Conservation (phyloP, 768 basidiomycete species). For the Trametes gibbosa region DNA sequence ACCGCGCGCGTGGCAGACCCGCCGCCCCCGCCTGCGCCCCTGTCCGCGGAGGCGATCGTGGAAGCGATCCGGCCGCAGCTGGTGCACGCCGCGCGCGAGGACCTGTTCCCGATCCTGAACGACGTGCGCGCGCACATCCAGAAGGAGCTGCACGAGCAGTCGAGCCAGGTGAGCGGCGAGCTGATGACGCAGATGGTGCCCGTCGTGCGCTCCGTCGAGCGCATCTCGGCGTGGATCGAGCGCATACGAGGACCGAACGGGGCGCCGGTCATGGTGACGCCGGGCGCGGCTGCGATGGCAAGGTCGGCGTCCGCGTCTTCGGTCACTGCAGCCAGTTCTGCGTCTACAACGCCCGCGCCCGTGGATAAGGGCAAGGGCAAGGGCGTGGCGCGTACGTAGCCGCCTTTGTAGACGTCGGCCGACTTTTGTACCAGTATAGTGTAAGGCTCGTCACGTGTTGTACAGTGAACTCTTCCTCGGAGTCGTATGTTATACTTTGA, state of each 20-base stretch:
- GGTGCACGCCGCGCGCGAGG: conserved; percentile 17
- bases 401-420: no score
- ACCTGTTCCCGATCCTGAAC: conserved; percentile 19
- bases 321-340: background rate
- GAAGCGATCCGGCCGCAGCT: conserved; percentile 17
- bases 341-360: background rate
- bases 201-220: conserved; percentile 19
- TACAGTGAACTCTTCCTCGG: no score
- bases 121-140: conserved; percentile 17
- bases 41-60: conserved; percentile 15
- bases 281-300: no score
- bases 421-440: no score
- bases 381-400: background rate
- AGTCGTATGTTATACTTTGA: no score
- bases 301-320: background rate
- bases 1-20: conserved; percentile 8
- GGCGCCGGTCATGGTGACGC: no score
- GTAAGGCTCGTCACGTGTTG: no score
- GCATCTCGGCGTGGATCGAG: conserved; percentile 21
- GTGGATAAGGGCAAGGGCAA: conserved; percentile 8
- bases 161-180: conserved; percentile 13
- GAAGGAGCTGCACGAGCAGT: conserved; percentile 19
- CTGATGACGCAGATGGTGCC: conserved; percentile 19
- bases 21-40: conserved; percentile 13
- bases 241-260: background rate